phyloP scores from a whole-genome alignment of 768 basidiomycete genomes.

The Boletus coccyginus region DNA sequence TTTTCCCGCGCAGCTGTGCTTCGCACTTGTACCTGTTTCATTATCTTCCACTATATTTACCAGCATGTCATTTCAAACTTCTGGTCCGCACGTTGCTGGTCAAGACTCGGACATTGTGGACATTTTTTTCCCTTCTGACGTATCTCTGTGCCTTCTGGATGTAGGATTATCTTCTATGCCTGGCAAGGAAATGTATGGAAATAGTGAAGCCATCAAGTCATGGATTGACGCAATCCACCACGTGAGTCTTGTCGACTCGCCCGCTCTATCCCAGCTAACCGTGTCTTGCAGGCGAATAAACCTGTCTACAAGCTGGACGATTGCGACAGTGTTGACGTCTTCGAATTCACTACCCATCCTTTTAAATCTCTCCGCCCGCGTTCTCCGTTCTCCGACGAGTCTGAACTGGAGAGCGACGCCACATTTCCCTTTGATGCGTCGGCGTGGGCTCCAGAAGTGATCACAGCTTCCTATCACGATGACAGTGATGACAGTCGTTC shows the following conservation, averaged over 20 bases:
- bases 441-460: slow-evolving; percentile 19
- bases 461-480: slow-evolving; percentile 12
- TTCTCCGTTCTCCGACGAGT: slow-evolving; percentile 25
- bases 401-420: slow-evolving; percentile 19
- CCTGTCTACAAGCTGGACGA: slow-evolving; percentile 1
- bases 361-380: slow-evolving; percentile 9
- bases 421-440: slow-evolving; percentile 15
- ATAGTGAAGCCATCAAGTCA: slow-evolving; percentile 22
- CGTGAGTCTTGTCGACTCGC: slow-evolving; percentile 14
- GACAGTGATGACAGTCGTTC: slow-evolving; percentile 22
- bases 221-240: slow-evolving; percentile 26
- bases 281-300: slow-evolving; percentile 14
- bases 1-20: slow-evolving; percentile 28
- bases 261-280: background rate
- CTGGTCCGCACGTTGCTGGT: slow-evolving; percentile 28
- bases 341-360: slow-evolving; percentile 19
- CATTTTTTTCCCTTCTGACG: slow-evolving; percentile 11
- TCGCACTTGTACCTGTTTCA: slow-evolving; percentile 17
- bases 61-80: slow-evolving; percentile 20
- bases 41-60: slow-evolving; percentile 5
- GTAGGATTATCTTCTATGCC: slow-evolving; percentile 6
- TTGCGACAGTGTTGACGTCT: background rate
- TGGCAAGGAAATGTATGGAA: slow-evolving; percentile 23
- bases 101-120: slow-evolving; percentile 18
- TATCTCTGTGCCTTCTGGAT: background rate